phyloP scores from a whole-genome alignment of 139 green algal genomes.

The Nannochloris sp. region DNA sequence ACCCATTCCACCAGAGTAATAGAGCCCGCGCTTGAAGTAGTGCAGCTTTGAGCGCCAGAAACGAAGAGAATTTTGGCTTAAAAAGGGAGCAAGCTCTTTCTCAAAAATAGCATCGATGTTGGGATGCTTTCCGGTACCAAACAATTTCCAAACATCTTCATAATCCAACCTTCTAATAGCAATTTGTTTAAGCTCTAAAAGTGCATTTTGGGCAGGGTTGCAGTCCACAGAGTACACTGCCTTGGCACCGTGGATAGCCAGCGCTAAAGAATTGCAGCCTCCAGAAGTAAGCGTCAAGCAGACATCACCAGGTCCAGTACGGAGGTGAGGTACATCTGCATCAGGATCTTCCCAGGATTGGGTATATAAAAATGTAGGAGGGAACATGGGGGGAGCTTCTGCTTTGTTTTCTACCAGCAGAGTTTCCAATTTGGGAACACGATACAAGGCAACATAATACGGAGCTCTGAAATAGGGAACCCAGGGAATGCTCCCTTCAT shows the following conservation, averaged over 20 bases:
- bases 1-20: conserved; percentile 95
- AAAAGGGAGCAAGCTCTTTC: conserved; percentile 79
- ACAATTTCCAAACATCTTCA: conserved; percentile 89
- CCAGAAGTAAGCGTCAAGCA: conserved; percentile 94
- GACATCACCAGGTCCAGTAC: conserved; percentile 55
- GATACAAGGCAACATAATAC: conserved; percentile 91
- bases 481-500: conserved; percentile 85
- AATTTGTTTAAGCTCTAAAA: conserved; percentile 90
- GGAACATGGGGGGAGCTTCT: conserved; percentile 82
- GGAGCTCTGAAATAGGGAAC: conserved; percentile 82
- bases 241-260: conserved; percentile 75
- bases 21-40: conserved; percentile 92
- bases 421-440: conserved; percentile 34
- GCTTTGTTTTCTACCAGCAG: conserved; percentile 46
- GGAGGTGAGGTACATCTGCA: conserved; percentile 17
- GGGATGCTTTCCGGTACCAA: conserved; percentile 70
- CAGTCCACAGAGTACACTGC: conserved; percentile 93
- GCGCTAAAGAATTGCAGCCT: conserved; percentile 96
- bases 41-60: conserved; percentile 85
- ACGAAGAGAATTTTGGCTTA: conserved; percentile 68
- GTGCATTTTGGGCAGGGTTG: conserved; percentile 90
- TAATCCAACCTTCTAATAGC: conserved; percentile 80
- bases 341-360: conserved; percentile 95
- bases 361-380: conserved; percentile 98
- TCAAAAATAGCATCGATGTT: conserved; percentile 78